A percentile compares a stretch with the other conserved stretches of the same genome.
phyloP scores from a whole-genome alignment of 352 stramenopile genomes.

The Phytopythium mirpurense region DNA sequence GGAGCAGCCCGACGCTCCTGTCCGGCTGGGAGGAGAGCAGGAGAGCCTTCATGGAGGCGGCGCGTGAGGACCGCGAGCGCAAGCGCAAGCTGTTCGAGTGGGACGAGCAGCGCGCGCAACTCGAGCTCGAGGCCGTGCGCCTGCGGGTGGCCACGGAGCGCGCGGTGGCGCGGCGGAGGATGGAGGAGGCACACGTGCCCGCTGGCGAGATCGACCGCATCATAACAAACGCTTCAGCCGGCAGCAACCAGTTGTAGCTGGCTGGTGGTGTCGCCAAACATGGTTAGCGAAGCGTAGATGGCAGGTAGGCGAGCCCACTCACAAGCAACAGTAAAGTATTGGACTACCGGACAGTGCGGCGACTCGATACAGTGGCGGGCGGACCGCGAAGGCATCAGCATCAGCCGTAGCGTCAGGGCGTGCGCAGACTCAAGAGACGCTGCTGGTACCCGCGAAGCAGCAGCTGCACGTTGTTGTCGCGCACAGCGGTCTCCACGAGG shows the following conservation, averaged over 20 bases:
- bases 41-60: slow-evolving; percentile 39
- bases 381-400: too few relatives aligned
- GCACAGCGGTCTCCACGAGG: slow-evolving; percentile 47
- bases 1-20: slow-evolving; percentile 23
- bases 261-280: too few relatives aligned
- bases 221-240: background rate
- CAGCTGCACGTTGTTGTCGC: slow-evolving; percentile 52
- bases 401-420: slow-evolving; percentile 6
- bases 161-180: slow-evolving; percentile 43
- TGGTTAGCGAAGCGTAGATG: background rate
- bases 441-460: slow-evolving; percentile 59
- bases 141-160: slow-evolving; percentile 48
- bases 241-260: background rate
- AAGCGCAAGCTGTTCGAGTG: slow-evolving; percentile 51
- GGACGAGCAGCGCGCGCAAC: slow-evolving; percentile 48
- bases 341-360: background rate
- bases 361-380: too few relatives aligned
- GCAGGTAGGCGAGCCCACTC: background rate
- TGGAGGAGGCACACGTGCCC: slow-evolving; percentile 43
- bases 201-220: slow-evolving; percentile 28
- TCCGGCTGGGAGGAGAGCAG: slow-evolving; percentile 41
- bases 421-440: slow-evolving; percentile 19
- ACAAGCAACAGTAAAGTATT: slow-evolving; percentile 1
- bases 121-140: slow-evolving; percentile 57
- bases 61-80: slow-evolving; percentile 61